A percentile compares a stretch with the other conserved stretches of the same genome.
These are phyloP conservation scores for Prillingera fragicola DNA, from an alignment of 1,284 basidiomycete genomes.

Conservation along the genomic window DNA sequence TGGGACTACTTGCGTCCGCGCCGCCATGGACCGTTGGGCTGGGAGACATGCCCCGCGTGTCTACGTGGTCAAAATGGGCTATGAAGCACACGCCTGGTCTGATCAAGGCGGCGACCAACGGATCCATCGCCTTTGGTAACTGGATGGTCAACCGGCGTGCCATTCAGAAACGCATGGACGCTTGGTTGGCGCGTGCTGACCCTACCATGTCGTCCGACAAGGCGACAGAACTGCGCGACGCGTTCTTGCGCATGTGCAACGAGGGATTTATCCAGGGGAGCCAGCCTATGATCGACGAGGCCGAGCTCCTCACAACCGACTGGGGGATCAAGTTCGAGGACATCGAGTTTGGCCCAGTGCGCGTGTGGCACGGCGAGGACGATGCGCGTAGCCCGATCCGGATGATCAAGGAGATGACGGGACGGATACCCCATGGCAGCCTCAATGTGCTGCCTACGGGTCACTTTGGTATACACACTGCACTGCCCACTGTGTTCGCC, in stretches of 20 bases:
- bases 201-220: neutral
- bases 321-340: constrained; percentile 4
- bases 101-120: neutral
- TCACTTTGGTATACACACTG: constrained; percentile 8
- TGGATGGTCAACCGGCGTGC: neutral
- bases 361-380: constrained; percentile 9
- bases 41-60: neutral
- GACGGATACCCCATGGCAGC: constrained; percentile 2
- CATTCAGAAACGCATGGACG: neutral
- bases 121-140: neutral
- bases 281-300: constrained; percentile 4
- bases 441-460: constrained; percentile 3
- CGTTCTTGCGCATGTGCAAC: neutral
- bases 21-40: constrained; percentile 7
- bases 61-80: neutral
- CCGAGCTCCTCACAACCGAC: constrained; percentile 4
- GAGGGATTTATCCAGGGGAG: constrained; percentile 11
- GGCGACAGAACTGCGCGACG: neutral
- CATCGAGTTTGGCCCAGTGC: neutral
- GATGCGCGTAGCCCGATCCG: constrained; percentile 5
- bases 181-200: neutral
- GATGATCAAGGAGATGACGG: constrained; percentile 5
- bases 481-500: too few relatives aligned
- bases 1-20: constrained; percentile 10
- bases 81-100: neutral